A percentile compares a stretch with the other conserved stretches of the same genome.
These are phyloP conservation scores for Hypoxylon sp. DNA, from an alignment of 2,329 filamentous ascomycete species.

Conservation along the genomic window DNA sequence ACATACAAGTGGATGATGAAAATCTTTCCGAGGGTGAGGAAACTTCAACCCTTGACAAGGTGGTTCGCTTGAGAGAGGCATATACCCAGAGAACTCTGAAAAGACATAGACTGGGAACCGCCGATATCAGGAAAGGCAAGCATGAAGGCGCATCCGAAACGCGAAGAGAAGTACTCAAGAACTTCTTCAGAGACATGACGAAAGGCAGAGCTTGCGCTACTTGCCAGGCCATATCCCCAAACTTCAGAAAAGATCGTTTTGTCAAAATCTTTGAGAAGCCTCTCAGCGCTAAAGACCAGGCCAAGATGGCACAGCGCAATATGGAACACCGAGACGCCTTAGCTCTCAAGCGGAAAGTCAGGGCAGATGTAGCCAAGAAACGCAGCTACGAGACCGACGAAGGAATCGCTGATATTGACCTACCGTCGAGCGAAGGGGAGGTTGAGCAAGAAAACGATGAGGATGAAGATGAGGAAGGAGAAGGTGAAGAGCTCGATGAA, in stretches of 20 bases:
- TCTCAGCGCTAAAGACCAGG: conserved; percentile 80
- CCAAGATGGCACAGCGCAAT: conserved; percentile 79
- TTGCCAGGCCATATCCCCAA: conserved; percentile 80
- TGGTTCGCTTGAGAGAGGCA: conserved; percentile 68
- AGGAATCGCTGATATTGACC: conserved; percentile 76
- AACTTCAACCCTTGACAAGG: conserved; percentile 65
- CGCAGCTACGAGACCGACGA: conserved; percentile 72
- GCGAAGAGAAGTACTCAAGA: conserved; percentile 81
- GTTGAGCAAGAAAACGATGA: conserved; percentile 61
- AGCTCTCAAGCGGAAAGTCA: conserved; percentile 62
- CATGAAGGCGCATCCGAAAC: conserved; percentile 87
- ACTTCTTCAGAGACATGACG: conserved; percentile 82
- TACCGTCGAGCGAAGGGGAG: conserved; percentile 62
- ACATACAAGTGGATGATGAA: conserved; percentile 62
- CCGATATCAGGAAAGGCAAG: conserved; percentile 74
- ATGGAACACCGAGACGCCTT: conserved; percentile 81
- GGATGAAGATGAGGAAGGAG: conserved; percentile 62
- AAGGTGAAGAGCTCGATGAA: conserved; percentile 65
- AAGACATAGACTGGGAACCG: conserved; percentile 65
- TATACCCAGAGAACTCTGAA: conserved; percentile 83
- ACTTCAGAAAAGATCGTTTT: conserved; percentile 89
- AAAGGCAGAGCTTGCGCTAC: conserved; percentile 77
- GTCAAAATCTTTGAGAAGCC: conserved; percentile 95
- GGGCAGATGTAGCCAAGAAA: conserved; percentile 56
- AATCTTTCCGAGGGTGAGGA: conserved; percentile 78